phyloP scores from a whole-genome alignment of 441 rosid genomes.

The Manihot esculenta region DNA sequence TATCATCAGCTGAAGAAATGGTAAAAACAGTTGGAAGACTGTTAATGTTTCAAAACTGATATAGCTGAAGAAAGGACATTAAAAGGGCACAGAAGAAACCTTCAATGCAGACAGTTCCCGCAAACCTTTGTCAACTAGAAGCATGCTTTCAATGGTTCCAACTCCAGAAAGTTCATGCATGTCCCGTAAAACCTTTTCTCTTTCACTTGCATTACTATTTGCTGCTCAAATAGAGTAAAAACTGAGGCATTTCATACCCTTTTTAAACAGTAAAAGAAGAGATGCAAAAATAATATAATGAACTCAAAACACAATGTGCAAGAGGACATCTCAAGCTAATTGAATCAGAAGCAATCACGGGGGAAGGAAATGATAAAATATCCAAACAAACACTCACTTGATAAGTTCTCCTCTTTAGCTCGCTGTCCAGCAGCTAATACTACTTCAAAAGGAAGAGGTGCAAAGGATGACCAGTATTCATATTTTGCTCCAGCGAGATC shows the following conservation, averaged over 20 bases:
- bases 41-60: neutral
- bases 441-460: conserved; percentile 81
- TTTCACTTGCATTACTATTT: conserved; percentile 43
- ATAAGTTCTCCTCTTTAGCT: conserved; percentile 48
- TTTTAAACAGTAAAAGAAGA: neutral
- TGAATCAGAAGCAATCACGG: neutral
- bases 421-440: conserved; percentile 78
- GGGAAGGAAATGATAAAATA: neutral
- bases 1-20: neutral
- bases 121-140: conserved; percentile 85
- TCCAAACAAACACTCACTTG: conserved; percentile 35
- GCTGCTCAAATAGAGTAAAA: conserved; percentile 36
- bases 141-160: conserved; percentile 75
- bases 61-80: neutral
- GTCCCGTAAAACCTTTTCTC: conserved; percentile 41
- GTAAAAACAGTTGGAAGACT: neutral
- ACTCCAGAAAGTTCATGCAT: conserved; percentile 55
- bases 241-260: neutral
- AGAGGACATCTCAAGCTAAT: neutral
- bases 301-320: neutral
- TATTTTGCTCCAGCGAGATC: conserved; percentile 73
- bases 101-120: conserved; percentile 74
- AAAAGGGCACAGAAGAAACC: conserved; percentile 42
- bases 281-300: neutral
- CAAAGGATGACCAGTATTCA: conserved; percentile 88